Conservation (phyloP, 2,329 filamentous ascomycete species). For the Alternaria arbusti region DNA sequence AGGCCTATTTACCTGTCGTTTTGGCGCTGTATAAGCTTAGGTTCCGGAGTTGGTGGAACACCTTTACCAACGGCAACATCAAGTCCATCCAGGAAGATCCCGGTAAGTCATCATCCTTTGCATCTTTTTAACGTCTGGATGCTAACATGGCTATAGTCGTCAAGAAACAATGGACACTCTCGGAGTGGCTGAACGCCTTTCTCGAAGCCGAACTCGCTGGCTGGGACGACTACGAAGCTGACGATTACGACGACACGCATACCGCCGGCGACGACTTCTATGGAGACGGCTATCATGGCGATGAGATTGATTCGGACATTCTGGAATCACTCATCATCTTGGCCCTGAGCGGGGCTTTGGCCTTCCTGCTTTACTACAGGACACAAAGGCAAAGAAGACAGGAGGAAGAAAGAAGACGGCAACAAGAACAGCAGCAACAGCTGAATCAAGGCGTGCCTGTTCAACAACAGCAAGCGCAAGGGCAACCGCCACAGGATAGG, state of each 20-base stretch:
- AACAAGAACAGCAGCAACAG: conserved; percentile 40
- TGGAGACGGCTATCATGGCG: conserved; percentile 56
- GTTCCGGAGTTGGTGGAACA: conserved; percentile 91
- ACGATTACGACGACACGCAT: conserved; percentile 52
- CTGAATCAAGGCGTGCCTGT: conserved; percentile 28
- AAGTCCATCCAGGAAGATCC: conserved; percentile 92
- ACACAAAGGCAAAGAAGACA: conserved; percentile 63
- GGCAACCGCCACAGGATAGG: conserved; percentile 51
- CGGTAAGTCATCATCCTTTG: conserved; percentile 59
- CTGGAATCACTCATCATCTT: conserved; percentile 87
- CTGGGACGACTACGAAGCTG: conserved; percentile 63
- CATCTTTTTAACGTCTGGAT: background rate
- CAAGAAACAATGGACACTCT: conserved; percentile 76
- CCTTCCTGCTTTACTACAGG: conserved; percentile 82
- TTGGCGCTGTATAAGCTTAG: conserved; percentile 86
- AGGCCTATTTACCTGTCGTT: conserved; percentile 92
- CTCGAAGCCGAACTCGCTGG: conserved; percentile 65
- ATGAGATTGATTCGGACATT: conserved; percentile 75
- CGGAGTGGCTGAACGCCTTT: conserved; percentile 88
- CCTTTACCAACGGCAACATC: conserved; percentile 84
- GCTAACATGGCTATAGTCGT: conserved; percentile 57
- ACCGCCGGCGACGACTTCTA: conserved; percentile 62
- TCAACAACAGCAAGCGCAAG: conserved; percentile 36
- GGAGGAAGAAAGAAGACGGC: conserved; percentile 49
- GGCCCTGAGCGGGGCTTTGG: conserved; percentile 74